A percentile compares a stretch with the other conserved stretches of the same genome.
Evolutionary conservation across 805 yeast genomes (phyloP).

Genomic region (Saccharomycopsis schoenii): DNA sequence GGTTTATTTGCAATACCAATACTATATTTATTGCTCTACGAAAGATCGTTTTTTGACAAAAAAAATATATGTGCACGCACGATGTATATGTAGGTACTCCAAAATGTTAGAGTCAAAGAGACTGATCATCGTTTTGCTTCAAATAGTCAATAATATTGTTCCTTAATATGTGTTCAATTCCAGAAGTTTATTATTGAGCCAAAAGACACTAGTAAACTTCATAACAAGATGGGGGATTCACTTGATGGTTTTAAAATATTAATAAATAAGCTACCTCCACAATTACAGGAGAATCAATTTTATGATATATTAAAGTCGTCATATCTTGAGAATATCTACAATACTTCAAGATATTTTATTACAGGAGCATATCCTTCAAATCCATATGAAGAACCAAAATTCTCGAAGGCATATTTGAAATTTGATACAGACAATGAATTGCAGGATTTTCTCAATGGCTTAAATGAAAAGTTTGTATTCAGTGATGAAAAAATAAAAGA

Average conservation of each 20-base stretch:
- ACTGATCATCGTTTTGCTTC: no score
- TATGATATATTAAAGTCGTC: not conserved
- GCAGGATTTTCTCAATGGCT: not conserved
- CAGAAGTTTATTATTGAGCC: no score
- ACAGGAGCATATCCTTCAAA: conserved; percentile 6
- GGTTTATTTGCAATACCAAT: no score
- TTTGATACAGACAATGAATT: not conserved
- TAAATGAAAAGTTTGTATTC: conserved; percentile 1
- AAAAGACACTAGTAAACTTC: no score
- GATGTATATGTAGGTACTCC: no score
- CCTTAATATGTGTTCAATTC: no score
- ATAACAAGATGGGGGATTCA: not conserved
- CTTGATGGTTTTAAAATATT: not conserved
- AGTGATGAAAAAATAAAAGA: conserved; percentile 3
- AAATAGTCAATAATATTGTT: no score
- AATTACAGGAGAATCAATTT: not conserved
- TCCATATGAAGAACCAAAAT: conserved; percentile 9
- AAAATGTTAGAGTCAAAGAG: no score
- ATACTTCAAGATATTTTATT: conserved; percentile 1
- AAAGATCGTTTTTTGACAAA: no score
- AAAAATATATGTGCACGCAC: no score
- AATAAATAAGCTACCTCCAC: not conserved
- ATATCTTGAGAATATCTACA: not conserved
- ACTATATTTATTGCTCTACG: no score
- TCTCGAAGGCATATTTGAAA: conserved; percentile 6